Evolutionary conservation across 2,329 filamentous ascomycete genomes (phyloP).

Genomic region (Colletotrichum sp.): DNA sequence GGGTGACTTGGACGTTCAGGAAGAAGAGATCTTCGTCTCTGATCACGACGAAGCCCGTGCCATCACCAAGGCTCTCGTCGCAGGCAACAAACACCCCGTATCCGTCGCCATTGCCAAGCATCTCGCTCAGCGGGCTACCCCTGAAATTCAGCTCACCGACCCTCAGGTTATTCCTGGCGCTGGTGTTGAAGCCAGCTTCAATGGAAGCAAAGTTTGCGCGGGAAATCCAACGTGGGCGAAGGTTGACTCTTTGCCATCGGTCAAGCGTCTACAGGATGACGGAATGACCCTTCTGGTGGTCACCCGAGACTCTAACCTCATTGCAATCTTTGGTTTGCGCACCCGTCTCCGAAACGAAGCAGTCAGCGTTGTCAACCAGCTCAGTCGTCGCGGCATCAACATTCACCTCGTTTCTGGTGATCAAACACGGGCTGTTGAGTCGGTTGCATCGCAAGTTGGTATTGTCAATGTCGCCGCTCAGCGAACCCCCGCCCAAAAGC

Average conservation of each 20-base stretch:
- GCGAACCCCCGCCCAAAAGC: constrained; percentile 59
- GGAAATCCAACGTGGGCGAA: constrained; percentile 53
- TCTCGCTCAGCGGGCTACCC: constrained; percentile 31
- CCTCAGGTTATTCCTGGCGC: constrained; percentile 43
- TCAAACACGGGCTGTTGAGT: constrained; percentile 50
- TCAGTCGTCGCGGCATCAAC: constrained; percentile 51
- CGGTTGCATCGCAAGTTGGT: constrained; percentile 48
- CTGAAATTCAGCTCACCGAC: constrained; percentile 12
- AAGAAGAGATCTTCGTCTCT: constrained; percentile 24
- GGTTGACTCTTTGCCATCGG: constrained; percentile 24
- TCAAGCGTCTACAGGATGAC: constrained; percentile 22
- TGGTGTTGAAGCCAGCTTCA: constrained; percentile 41
- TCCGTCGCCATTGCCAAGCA: constrained; percentile 51
- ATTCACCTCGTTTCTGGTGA: constrained; percentile 65
- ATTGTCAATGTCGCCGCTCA: constrained; percentile 47
- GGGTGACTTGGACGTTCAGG: constrained; percentile 39
- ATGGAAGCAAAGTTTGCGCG: constrained; percentile 36
- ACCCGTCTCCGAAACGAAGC: constrained; percentile 43
- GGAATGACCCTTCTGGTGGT: constrained; percentile 33
- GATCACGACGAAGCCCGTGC: constrained; percentile 27
- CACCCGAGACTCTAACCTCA: constrained; percentile 29
- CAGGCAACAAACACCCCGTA: constrained; percentile 55
- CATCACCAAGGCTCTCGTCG: constrained; percentile 33
- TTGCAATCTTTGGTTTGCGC: constrained; percentile 56
- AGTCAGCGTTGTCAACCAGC: constrained; percentile 43